These are phyloP conservation scores for Schoenoplectus triqueter DNA, from an alignment of 202 grass and related monocot genomes.

Conservation along the genomic window DNA sequence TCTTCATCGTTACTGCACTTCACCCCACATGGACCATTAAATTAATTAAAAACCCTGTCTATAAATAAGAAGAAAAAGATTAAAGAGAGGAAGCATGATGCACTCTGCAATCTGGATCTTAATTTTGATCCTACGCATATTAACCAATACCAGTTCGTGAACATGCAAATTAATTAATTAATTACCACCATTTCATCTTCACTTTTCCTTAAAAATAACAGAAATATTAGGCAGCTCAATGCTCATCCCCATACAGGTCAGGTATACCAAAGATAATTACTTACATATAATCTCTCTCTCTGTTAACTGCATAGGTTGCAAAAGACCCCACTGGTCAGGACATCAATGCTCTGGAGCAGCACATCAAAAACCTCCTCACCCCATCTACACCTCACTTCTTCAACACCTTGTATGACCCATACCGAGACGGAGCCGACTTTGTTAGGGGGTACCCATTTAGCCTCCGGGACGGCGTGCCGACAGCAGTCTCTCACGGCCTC, in stretches of 20 bases:
- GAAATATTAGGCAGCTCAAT: not conserved
- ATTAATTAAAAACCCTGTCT: not conserved
- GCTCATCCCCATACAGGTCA: not conserved
- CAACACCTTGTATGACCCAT: slow-evolving; percentile 73
- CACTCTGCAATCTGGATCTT: not conserved
- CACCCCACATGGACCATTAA: not conserved
- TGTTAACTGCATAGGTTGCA: slow-evolving; percentile 50
- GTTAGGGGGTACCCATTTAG: slow-evolving; percentile 81
- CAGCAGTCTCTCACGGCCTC: slow-evolving; percentile 61
- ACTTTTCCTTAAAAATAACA: not conserved
- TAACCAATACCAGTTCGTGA: not conserved
- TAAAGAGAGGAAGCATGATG: not conserved
- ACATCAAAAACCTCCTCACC: slow-evolving; percentile 72
- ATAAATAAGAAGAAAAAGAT: not conserved
- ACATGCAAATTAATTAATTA: slow-evolving; percentile 26
- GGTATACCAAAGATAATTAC: not conserved
- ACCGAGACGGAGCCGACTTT: slow-evolving; percentile 59
- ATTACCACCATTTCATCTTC: not conserved
- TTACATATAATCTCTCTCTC: not conserved
- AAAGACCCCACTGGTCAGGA: slow-evolving; percentile 72
- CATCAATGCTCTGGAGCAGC: slow-evolving; percentile 71
- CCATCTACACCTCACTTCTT: slow-evolving; percentile 76
- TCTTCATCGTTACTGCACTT: slow-evolving; percentile 1
- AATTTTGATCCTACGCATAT: not conserved
- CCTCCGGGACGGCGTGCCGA: slow-evolving; percentile 58